Percentiles rank a stretch among this genome's conserved stretches.
Evolutionary conservation across 1,284 basidiomycete genomes (phyloP).

Genomic region (Pseudozyma thailandica): DNA sequence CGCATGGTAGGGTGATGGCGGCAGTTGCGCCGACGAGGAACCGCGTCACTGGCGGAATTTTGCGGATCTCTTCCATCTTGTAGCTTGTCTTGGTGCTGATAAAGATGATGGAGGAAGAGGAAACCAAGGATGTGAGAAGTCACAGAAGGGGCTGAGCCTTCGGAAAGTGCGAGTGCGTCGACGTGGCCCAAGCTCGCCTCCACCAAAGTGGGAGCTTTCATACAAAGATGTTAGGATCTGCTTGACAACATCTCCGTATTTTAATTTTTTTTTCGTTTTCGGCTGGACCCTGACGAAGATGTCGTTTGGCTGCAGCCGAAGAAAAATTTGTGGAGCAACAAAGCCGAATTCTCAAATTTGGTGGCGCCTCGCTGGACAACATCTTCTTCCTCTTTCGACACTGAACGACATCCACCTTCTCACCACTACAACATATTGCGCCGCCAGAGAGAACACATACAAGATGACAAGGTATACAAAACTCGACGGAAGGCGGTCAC

Average conservation of each 20-base stretch:
- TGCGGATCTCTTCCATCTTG: constrained; percentile 67
- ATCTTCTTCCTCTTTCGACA: constrained; percentile 1
- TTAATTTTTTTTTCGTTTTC: no score
- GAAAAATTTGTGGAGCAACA: constrained; percentile 20
- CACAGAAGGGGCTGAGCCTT: not conserved
- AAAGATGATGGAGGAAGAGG: not conserved
- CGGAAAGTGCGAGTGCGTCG: constrained; percentile 2
- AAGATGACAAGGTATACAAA: constrained; percentile 62
- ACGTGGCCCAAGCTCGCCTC: constrained; percentile 41
- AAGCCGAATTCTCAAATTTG: constrained; percentile 1
- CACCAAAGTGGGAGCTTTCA: not conserved
- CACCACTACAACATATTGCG: not conserved
- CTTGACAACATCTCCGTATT: no score
- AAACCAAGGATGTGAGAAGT: not conserved
- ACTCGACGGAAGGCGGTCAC: constrained; percentile 48
- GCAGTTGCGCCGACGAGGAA: constrained; percentile 76
- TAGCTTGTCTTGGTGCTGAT: not conserved
- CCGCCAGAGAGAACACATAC: not conserved
- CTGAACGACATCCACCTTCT: not conserved
- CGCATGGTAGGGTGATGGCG: constrained; percentile 74
- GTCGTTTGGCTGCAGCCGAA: constrained; percentile 5
- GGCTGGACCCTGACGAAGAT: constrained; percentile 28
- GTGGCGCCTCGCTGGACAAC: not conserved
- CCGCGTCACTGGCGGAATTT: constrained; percentile 87
- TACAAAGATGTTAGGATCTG: constrained; percentile 7